Percentiles rank a stretch among this genome's conserved stretches.
phyloP scores from a whole-genome alignment of 1,284 basidiomycete species.

The Ustilago sp. region DNA sequence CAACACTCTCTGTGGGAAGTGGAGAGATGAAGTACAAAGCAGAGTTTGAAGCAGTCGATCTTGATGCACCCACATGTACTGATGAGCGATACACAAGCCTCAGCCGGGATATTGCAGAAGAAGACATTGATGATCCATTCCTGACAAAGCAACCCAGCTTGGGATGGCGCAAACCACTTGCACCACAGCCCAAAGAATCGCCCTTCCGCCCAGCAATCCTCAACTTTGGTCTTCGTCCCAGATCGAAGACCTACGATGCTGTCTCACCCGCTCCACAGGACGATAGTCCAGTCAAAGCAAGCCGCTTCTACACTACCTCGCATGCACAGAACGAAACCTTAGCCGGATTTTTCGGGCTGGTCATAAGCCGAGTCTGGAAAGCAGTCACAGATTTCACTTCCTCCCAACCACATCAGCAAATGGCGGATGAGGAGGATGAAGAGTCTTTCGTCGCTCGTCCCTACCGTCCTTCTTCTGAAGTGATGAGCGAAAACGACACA shows the following conservation, averaged over 20 bases:
- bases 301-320: not conserved
- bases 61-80: not conserved
- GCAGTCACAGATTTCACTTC: slow-evolving; percentile 22
- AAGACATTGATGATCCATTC: slow-evolving; percentile 21
- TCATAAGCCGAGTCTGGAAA: slow-evolving; percentile 38
- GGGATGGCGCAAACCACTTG: slow-evolving; percentile 29
- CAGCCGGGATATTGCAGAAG: not conserved
- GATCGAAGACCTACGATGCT: slow-evolving; percentile 36
- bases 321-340: not conserved
- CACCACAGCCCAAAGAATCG: slow-evolving; percentile 34
- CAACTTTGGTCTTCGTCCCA: slow-evolving; percentile 37
- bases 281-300: slow-evolving; percentile 22
- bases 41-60: slow-evolving; percentile 24
- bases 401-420: not conserved
- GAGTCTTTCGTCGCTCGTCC: slow-evolving; percentile 31
- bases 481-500: slow-evolving; percentile 39
- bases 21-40: slow-evolving; percentile 34
- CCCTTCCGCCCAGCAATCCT: slow-evolving; percentile 33
- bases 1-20: slow-evolving; percentile 30
- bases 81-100: not conserved
- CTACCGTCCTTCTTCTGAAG: slow-evolving; percentile 12
- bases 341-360: slow-evolving; percentile 25
- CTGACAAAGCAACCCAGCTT: not conserved
- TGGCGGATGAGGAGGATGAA: slow-evolving; percentile 18
- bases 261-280: slow-evolving; percentile 3